Evolutionary conservation across 2,329 filamentous ascomycete species (phyloP), one percentile per base, ranked within the genome.

Genomic region (Aspergillus piperis): DNA sequence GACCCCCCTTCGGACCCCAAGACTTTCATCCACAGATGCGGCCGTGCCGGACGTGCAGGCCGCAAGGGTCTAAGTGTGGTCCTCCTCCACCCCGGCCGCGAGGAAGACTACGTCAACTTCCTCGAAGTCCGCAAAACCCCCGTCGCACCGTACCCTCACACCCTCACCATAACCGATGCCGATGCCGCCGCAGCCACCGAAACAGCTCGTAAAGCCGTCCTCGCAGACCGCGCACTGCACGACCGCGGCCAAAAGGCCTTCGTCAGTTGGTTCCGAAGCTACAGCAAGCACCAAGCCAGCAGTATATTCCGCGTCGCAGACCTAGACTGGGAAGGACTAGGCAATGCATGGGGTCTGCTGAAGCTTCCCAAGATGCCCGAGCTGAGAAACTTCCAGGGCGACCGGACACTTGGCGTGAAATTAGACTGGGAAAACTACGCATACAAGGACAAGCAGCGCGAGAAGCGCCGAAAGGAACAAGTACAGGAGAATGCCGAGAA

Each of bases 351-450:
- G 91, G 95, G 91, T 1, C 82, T 99, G 0, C 81, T 97, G 2
- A 88, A 88, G 54, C 83, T 98, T 64, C 95, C 95, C 3, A 92
- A 90, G 72, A 99, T 99, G 95, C 94, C 95, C 0, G 95, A 99
- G 75, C 79, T 91, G 56, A 89, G 88, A 69, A 84, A 82, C 0
- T 94, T 90, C 81, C 83, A 86, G 11, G 89, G 89, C 4, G 89
- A 91, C 72, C 83, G 84, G 63, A 83, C 79, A 21, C 78, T 88
- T 2, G 83, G 83, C 1, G 78, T 92, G 10, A 64, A 61, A 1
- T 54, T 78, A 3, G 86, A 92, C 72, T 88, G 90, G 83, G 83
- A 88, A 47, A 80, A 76, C 2, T 92, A 87, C 68, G 79, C 84
- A 0, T 94, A 92, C 77, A 87, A 87, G 69, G 90, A 94, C 68